A percentile compares a stretch with the other conserved stretches of the same genome.
These are phyloP conservation scores for Trypanosoma conorhini DNA, from an alignment of 208 protist genomes.

Conservation along the genomic window DNA sequence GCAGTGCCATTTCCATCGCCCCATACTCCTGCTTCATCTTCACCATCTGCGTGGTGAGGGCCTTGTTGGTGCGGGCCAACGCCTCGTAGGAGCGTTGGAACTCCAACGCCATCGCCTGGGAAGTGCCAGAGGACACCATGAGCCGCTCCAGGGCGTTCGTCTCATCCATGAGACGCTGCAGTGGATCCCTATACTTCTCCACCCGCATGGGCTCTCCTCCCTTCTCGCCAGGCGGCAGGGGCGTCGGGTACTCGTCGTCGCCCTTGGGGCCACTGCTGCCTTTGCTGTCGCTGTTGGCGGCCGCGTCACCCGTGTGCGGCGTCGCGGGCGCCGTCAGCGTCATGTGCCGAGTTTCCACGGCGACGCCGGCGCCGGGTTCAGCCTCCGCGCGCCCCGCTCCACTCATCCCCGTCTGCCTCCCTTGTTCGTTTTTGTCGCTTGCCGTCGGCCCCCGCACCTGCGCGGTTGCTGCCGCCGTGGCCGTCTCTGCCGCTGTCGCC, in stretches of 20 bases:
- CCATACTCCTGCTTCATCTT: conserved; percentile 30
- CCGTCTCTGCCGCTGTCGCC: neutral
- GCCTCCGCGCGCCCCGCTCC: neutral
- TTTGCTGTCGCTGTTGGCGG: neutral
- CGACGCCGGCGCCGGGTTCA: neutral
- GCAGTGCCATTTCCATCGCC: conserved; percentile 26
- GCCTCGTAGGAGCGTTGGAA: conserved; percentile 30
- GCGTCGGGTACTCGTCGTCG: neutral
- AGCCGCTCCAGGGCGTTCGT: conserved; percentile 14
- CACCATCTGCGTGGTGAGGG: conserved; percentile 29
- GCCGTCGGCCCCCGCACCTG: too few relatives aligned
- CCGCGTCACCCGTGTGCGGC: neutral
- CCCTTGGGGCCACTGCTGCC: neutral
- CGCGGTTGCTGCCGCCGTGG: too few relatives aligned
- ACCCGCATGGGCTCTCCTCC: neutral
- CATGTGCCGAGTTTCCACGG: neutral
- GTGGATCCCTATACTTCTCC: conserved; percentile 20
- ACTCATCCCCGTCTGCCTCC: neutral
- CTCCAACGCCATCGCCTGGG: conserved; percentile 21
- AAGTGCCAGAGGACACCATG: conserved; percentile 20
- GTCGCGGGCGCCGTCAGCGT: neutral
- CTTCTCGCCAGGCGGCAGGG: neutral
- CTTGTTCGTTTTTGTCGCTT: too few relatives aligned
- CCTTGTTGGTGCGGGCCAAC: conserved; percentile 22
- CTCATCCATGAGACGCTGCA: conserved; percentile 29